Evolutionary conservation across 495 filamentous ascomycete species (phyloP), one percentile per base, ranked within the genome.

Genomic region (Thermothielavioides terrestris): DNA sequence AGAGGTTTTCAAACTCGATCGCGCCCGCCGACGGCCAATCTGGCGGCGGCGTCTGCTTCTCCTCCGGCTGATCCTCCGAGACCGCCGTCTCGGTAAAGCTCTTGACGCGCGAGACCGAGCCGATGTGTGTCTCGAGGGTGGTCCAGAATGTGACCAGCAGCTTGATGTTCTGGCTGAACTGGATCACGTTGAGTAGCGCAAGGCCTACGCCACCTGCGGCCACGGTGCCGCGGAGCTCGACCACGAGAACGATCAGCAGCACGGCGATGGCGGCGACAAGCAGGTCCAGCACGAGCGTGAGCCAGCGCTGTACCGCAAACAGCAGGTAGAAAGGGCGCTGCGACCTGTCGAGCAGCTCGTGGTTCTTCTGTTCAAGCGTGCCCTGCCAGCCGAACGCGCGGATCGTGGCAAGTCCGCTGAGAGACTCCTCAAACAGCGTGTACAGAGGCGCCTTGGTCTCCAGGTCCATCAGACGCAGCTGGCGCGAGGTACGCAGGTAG

Each of bases 401-500:
- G 38, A 79, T 69, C 10, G 71, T 73, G 2, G 61, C 55, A 5
- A 77, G 50, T 0, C 77, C 66, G 39, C 42, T 45, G 12, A 65
- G 52, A 0, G 67, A 69, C 40, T 86, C 82, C 30, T 76, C 70
- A 45, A 84, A 83, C 23, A 79, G 71, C 0, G 78, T 75, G 52
- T 78, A 84, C 4, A 84, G 62, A 2, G 81, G 77, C 3, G 80
- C 72, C 58, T 83, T 82, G 21, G 76, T 69, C 61, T 84, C 80
- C 14, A 84, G 66, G 32, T 84, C 81, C 32, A 86, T 65, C 40
- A 80, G 69, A 36, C 82, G 77, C 9, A 86, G 62, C 53, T 84
- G 81, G 4, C 81, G 74, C 2, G 80, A 83, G 5, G 82, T 86
- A 18, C 78, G 73, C 14, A 86, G 70, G 48, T 86, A 86, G 42